Evolutionary conservation across 129 eudicot species (phyloP), one percentile per base, ranked within the genome.

Genomic region (Escallonia rubra): DNA sequence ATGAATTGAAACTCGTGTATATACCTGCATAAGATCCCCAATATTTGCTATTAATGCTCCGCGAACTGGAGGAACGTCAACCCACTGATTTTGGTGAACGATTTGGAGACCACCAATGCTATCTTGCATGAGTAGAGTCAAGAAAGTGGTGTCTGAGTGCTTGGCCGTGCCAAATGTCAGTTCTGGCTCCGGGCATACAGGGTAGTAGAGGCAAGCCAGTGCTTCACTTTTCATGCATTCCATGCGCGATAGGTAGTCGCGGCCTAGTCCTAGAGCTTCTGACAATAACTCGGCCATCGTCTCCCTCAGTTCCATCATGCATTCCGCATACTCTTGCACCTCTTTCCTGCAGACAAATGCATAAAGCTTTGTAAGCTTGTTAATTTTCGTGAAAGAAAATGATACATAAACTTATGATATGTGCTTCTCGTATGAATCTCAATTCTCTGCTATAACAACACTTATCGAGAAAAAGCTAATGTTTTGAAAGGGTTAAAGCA

Each of bases 131-230:
- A 87, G 84, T 50, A 83, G 70, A 10, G 95, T 83, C 39, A 87
- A 74, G 64, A 87, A 87, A 6, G 72, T 67, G 7, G 79, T 65
- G 59, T 87, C 89, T 0, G 89, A 46, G 70, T 87, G 94, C 41
- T 76, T 65, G 77, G 74, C 75, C 9, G 67, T 4, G 49, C 94
- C 94, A 3, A 83, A 39, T 7, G 94, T 83, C 13, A 83, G 65
- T 40, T 87, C 85, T 16, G 94, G 94, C 60, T 87, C 72, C 3
- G 89, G 95, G 71, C 95, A 87, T 23, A 73, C 61, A 2, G 89
- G 95, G 48, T 83, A 87, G 70, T 83, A 87, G 14, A 83, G 89
- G 65, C 68, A 41, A 3, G 73, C 34, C 2, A 87, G 57, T 13
- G 71, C 66, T 15, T 78, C 70, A 40, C 82, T 81, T 5, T 52